These are phyloP conservation scores for Trichoderma breve DNA, from an alignment of 2,329 filamentous ascomycete species.

Conservation along the genomic window DNA sequence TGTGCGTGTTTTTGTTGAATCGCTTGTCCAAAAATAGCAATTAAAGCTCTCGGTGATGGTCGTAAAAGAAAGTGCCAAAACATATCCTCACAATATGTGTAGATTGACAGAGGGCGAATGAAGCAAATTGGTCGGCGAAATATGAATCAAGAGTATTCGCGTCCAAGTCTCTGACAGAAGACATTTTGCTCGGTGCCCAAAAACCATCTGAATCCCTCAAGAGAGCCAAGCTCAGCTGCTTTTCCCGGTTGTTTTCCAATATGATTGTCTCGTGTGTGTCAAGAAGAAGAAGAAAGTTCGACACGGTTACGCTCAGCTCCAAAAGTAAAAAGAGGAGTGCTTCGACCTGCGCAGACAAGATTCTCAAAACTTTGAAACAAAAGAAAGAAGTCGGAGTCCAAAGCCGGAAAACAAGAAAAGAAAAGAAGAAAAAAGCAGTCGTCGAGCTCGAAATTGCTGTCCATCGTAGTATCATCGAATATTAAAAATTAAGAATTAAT, in stretches of 20 bases:
- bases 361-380: background rate
- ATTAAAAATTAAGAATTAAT: conserved; percentile 10
- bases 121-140: conserved; percentile 10
- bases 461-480: conserved; percentile 8
- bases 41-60: background rate
- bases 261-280: background rate
- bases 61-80: background rate
- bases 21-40: conserved; percentile 13
- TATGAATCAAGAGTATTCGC: background rate
- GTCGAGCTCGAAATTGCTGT: conserved; percentile 14
- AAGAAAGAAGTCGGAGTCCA: background rate
- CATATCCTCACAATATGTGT: conserved; percentile 16
- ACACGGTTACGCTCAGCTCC: conserved; percentile 11
- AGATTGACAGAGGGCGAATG: background rate
- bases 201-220: conserved; percentile 11
- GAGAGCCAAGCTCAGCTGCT: conserved; percentile 13
- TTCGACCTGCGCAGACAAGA: conserved; percentile 16
- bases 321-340: background rate
- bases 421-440: conserved; percentile 3
- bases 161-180: conserved; percentile 13
- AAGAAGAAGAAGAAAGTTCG: background rate
- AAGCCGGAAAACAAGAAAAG: background rate
- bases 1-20: background rate
- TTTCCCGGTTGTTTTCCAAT: background rate
- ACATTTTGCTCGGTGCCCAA: conserved; percentile 7